Conservation (phyloP, 352 stramenopile genomes). For the Phytophthora cryptogea region DNA sequence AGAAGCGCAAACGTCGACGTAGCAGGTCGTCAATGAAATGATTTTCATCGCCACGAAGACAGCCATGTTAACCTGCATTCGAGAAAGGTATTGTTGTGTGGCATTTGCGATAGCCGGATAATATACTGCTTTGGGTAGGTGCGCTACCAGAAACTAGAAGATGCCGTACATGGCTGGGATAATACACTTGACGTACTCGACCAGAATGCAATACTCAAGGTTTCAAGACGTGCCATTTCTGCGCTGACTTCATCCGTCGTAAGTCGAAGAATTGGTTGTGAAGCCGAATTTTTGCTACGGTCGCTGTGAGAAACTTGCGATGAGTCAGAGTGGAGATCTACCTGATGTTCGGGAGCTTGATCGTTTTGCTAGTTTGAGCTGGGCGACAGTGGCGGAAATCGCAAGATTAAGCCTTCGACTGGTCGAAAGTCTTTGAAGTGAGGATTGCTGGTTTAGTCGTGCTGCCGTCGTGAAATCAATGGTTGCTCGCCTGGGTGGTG, state of each 20-base stretch:
- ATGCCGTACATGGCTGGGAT: conserved; percentile 31
- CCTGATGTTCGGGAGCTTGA: conserved; percentile 2
- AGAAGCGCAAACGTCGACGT: conserved; percentile 18
- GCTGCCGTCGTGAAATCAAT: no score
- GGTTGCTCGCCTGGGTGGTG: no score
- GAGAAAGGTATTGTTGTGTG: background rate
- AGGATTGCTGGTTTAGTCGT: no score
- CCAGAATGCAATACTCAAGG: conserved; percentile 26
- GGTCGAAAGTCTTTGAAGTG: background rate
- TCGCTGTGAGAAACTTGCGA: no score
- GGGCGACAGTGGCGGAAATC: background rate
- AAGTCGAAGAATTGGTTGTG: no score
- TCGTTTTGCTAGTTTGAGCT: conserved; percentile 6
- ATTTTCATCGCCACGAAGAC: conserved; percentile 26
- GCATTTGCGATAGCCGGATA: conserved; percentile 9
- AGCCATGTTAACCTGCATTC: conserved; percentile 21
- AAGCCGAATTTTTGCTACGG: no score
- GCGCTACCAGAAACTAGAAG: conserved; percentile 18
- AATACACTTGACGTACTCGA: conserved; percentile 38
- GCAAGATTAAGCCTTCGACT: background rate
- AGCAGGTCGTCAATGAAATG: conserved; percentile 19
- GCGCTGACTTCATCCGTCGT: no score
- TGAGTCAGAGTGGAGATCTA: no score
- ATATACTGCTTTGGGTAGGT: conserved; percentile 20
- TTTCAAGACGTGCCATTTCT: conserved; percentile 11